phyloP scores from a whole-genome alignment of 2,329 filamentous ascomycete species.

The Coniochaeta sp. region DNA sequence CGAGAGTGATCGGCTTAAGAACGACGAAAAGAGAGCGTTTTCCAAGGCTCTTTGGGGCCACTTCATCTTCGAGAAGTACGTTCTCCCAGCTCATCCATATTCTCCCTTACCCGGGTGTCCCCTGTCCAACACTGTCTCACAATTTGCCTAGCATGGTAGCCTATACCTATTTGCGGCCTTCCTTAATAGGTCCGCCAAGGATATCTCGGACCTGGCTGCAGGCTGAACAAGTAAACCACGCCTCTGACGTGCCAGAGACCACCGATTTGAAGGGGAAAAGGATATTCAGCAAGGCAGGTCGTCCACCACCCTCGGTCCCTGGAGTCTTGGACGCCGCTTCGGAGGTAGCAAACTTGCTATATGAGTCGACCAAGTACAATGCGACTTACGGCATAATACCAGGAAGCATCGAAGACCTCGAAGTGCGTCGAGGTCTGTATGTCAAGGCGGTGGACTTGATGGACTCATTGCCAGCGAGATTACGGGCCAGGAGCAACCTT shows the following conservation, averaged over 20 bases:
- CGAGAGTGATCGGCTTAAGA: background rate
- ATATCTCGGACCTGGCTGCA: background rate
- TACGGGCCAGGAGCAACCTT: background rate
- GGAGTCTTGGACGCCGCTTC: background rate
- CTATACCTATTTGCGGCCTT: background rate
- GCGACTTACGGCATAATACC: background rate
- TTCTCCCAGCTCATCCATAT: background rate
- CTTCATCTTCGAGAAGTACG: background rate
- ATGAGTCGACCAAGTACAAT: background rate
- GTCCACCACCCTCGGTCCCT: background rate
- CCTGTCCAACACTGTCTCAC: background rate
- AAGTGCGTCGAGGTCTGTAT: background rate
- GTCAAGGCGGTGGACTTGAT: background rate
- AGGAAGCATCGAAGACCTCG: background rate
- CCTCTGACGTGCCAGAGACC: background rate
- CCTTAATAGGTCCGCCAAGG: background rate
- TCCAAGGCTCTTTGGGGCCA: background rate
- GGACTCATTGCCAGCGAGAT: background rate
- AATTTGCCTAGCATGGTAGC: background rate
- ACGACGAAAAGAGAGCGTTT: background rate
- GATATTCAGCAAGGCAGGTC: background rate
- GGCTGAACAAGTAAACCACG: background rate
- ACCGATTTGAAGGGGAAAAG: background rate
- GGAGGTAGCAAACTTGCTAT: background rate
- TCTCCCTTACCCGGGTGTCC: background rate